Evolutionary conservation across 1,139 yeast genomes (phyloP).

Genomic region (Schizosaccharomyces versatilis): DNA sequence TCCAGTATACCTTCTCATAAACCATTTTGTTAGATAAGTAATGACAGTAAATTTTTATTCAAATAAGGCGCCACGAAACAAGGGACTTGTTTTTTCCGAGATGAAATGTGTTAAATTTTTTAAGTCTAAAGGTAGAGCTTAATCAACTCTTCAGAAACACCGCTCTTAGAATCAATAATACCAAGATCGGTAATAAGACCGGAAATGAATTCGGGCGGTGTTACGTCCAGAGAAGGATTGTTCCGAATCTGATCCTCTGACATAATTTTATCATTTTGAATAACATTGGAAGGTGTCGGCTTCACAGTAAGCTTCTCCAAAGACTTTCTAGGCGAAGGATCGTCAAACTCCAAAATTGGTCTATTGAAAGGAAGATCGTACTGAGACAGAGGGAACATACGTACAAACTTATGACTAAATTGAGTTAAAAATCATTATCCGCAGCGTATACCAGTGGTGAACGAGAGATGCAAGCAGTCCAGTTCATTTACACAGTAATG

Average conservation of each 20-base stretch:
- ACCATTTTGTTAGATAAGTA: too few species aligned
- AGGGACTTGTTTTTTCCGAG: too few species aligned
- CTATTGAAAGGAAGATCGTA: slow-evolving; percentile 47
- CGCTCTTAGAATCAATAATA: slow-evolving; percentile 73
- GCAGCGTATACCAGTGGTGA: neutral
- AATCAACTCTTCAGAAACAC: slow-evolving; percentile 90
- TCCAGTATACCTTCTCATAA: too few species aligned
- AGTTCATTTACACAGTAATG: neutral
- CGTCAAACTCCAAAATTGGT: slow-evolving; percentile 18
- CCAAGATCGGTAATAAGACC: slow-evolving; percentile 93
- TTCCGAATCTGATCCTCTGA: slow-evolving; percentile 19
- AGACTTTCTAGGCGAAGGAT: neutral
- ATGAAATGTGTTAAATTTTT: neutral
- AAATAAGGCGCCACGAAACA: too few species aligned
- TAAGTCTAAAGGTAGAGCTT: slow-evolving; percentile 33
- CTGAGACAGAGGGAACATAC: slow-evolving; percentile 85
- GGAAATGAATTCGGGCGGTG: slow-evolving; percentile 87
- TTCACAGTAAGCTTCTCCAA: neutral
- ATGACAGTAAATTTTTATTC: too few species aligned
- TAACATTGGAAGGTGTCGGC: slow-evolving; percentile 3
- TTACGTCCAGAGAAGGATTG: slow-evolving; percentile 56
- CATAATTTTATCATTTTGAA: slow-evolving; percentile 8
- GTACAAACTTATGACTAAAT: slow-evolving; percentile 73
- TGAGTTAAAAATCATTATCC: neutral
- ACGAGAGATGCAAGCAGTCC: too few species aligned